Evolutionary conservation across 1,139 yeast species (phyloP).

Genomic region (Taphrina deformans): DNA sequence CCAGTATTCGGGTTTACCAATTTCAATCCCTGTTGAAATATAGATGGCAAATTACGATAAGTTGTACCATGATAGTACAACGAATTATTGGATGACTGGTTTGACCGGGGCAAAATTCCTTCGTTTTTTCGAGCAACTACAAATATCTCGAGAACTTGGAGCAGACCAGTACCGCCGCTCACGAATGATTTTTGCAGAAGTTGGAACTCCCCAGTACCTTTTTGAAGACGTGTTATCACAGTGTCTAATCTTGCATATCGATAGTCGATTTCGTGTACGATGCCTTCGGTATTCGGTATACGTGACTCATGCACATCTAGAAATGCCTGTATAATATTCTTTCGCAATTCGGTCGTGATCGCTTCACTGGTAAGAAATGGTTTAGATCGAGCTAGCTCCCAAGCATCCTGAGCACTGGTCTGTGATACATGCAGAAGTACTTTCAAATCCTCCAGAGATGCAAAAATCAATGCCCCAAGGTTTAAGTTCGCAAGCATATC

Average conservation of each 20-base stretch:
- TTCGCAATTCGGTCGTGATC: not conserved
- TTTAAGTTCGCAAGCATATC: not conserved
- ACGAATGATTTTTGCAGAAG: not conserved
- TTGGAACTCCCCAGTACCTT: not conserved
- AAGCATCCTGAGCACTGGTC: not conserved
- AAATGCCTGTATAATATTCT: not conserved
- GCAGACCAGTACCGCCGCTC: not conserved
- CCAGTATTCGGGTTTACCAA: not conserved
- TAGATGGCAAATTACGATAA: not conserved
- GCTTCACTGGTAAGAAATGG: not conserved
- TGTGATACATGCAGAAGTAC: not conserved
- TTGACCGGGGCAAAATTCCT: not conserved
- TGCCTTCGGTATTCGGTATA: not conserved
- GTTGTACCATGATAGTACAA: constrained; percentile 1
- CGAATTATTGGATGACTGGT: not conserved
- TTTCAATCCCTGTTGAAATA: not conserved
- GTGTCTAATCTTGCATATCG: not conserved
- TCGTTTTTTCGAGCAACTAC: not conserved
- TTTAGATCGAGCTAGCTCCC: not conserved
- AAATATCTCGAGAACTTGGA: not conserved
- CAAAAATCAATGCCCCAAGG: not conserved
- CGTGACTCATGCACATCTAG: not conserved
- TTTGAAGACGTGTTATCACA: not conserved
- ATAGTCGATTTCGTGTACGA: not conserved
- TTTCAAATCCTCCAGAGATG: not conserved